phyloP scores from a whole-genome alignment of 306 rosid genomes.

The Sicyos baderoa region DNA sequence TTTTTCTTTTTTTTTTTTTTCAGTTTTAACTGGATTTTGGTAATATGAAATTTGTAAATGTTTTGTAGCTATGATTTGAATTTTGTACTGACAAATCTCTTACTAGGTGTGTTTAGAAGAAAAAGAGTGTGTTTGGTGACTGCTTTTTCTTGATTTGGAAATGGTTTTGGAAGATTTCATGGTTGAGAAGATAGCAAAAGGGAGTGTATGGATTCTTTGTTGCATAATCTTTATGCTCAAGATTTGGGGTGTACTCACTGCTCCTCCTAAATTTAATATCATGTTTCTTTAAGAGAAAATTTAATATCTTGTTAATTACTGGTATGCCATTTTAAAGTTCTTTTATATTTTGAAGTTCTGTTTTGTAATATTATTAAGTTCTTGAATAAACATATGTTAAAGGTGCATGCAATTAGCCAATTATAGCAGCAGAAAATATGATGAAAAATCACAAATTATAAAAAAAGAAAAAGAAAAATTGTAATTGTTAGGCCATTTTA shows the following conservation, averaged over 20 bases:
- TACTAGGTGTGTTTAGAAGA: conserved; percentile 7
- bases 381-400: not conserved
- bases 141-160: not conserved
- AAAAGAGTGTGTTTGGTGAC: not conserved
- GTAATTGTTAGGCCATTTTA: too few species aligned
- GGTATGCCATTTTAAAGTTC: too few species aligned
- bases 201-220: not conserved
- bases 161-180: not conserved
- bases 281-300: too few species aligned
- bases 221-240: not conserved
- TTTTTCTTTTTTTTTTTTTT: not conserved
- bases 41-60: conserved; percentile 21
- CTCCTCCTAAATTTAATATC: not conserved
- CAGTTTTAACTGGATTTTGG: conserved; percentile 20
- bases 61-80: conserved; percentile 11
- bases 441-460: not conserved
- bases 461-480: not conserved
- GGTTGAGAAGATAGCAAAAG: not conserved
- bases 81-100: conserved; percentile 3
- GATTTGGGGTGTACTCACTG: not conserved
- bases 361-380: too few species aligned
- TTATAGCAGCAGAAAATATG: too few species aligned
- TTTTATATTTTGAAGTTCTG: not conserved
- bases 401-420: not conserved
- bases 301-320: not conserved